Base-by-base conservation (phyloP, 495 filamentous ascomycete species). In the Aspergillus taichungensis region DNA sequence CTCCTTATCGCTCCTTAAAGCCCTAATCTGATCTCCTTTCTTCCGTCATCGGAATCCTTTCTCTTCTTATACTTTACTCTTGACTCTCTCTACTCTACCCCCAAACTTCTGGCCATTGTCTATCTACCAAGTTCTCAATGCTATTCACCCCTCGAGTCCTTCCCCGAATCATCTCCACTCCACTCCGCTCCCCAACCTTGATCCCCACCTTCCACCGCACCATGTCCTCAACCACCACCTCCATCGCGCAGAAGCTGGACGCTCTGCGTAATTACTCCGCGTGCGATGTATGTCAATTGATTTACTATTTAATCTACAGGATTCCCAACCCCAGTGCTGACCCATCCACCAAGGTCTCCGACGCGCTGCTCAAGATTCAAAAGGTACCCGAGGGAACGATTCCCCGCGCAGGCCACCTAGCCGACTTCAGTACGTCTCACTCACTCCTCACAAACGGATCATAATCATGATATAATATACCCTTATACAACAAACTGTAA, bases 281-380 rank as follows among this genome's bases (percentile, higher is more conserved):
- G 13, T 74, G 73, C 45, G 72, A 76, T 62, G 73, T 74, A 57
- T 35, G 62, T 49, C 7, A 13, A 10, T 6, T 27, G 3, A 6
- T n/a, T n/a, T 30, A 4, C 32, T 8, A 6, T 27, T 8, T 37
- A 30, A 24, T 31, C 3, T 32, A 37, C 11, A 13, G 7, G 33
- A 38, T 35, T 6, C 30, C 38, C 34, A 37, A 39, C 33, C 37
- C 30, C 27, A 33, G 30, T 27, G 14, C 34, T 40, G 38, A 42
- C 11, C n/a, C 14, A 27, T 35, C 1, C 14, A 10, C 10, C 3
- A 38, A 82, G 69, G 67, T 84, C 44, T 81, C 79, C 34, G 80
- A 84, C 53, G 80, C 78, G 2, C 68, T 84, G 0, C 63, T 81
- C 29, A 79, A 77, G 47, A 63, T 84, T 18, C 73, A 79, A 39